These are phyloP conservation scores for Bonia amplexicaulis DNA, from an alignment of 176 grass and related monocot genomes.

Conservation along the genomic window DNA sequence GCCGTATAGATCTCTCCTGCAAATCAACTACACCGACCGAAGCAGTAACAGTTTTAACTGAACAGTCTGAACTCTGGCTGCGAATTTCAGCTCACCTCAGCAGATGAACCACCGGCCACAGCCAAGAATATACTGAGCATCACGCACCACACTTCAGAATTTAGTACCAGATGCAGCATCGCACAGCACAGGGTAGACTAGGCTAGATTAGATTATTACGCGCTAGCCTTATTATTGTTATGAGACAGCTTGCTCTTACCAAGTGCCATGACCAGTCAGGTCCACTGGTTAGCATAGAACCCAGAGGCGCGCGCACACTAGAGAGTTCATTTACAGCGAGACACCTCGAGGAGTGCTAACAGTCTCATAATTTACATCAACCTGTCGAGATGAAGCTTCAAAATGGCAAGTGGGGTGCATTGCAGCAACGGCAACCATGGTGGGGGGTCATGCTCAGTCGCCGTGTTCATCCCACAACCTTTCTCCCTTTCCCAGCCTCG, in stretches of 20 bases:
- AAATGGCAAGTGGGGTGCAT: not conserved
- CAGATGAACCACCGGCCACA: constrained; percentile 5
- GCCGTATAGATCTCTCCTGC: not conserved
- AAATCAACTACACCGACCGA: not conserved
- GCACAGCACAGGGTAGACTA: not conserved
- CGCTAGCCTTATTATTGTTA: constrained; percentile 46
- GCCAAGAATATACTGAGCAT: not conserved
- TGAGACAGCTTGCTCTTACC: constrained; percentile 34
- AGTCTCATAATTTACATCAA: constrained; percentile 33
- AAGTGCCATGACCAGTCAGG: constrained; percentile 16
- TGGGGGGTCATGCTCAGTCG: not conserved
- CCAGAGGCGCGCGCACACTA: not conserved
- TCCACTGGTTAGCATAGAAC: constrained; percentile 33
- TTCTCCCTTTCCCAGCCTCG: constrained; percentile 20
- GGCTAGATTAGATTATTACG: constrained; percentile 5
- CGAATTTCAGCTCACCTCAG: not conserved
- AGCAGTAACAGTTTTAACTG: not conserved
- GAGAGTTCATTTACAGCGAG: constrained; percentile 43
- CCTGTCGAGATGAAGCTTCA: constrained; percentile 13
- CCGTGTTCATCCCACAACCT: constrained; percentile 18
- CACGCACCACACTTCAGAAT: not conserved
- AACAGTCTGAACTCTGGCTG: not conserved
- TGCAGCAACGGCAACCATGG: not conserved
- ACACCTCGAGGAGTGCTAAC: not conserved
- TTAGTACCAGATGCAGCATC: not conserved